A percentile compares a stretch with the other conserved stretches of the same genome.
Conservation (phyloP, 495 filamentous ascomycete species). For the Clohesyomyces aquaticus region DNA sequence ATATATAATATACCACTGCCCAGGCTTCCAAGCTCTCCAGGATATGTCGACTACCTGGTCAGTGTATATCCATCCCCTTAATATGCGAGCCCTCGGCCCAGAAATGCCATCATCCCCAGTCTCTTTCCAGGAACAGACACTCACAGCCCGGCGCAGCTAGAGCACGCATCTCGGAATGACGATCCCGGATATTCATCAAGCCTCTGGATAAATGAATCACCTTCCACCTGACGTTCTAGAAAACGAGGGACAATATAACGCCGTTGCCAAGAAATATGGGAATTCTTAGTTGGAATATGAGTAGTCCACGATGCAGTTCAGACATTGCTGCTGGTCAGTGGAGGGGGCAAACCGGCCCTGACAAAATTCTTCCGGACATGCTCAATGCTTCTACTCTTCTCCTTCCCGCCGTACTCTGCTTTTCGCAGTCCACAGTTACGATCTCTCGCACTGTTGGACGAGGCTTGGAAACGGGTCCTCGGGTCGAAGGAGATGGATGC, state of each 20-base stretch:
- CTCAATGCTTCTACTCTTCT: neutral
- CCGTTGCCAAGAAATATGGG: too few species aligned
- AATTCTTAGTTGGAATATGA: too few species aligned
- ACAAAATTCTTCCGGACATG: conserved; percentile 28
- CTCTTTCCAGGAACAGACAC: neutral
- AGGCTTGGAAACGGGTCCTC: conserved; percentile 25
- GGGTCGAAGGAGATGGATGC: conserved; percentile 10
- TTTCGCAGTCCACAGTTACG: too few species aligned
- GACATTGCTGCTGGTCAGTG: too few species aligned
- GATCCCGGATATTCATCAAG: conserved; percentile 40
- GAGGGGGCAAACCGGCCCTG: neutral
- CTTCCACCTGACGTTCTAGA: conserved; percentile 10
- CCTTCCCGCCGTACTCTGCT: too few species aligned
- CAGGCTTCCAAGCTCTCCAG: too few species aligned
- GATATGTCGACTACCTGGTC: too few species aligned
- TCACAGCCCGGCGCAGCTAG: conserved; percentile 9
- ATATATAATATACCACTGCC: conserved; percentile 9
- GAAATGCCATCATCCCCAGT: neutral
- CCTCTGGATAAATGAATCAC: conserved; percentile 31
- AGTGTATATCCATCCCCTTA: conserved; percentile 38
- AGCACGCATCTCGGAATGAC: conserved; percentile 17
- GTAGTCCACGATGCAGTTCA: too few species aligned
- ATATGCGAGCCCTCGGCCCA: conserved; percentile 17
- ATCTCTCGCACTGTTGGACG: too few species aligned
- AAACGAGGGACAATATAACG: too few species aligned